Base-by-base conservation (phyloP, 2,329 filamentous ascomycete species). In the Epichloe brachyelytri region DNA sequence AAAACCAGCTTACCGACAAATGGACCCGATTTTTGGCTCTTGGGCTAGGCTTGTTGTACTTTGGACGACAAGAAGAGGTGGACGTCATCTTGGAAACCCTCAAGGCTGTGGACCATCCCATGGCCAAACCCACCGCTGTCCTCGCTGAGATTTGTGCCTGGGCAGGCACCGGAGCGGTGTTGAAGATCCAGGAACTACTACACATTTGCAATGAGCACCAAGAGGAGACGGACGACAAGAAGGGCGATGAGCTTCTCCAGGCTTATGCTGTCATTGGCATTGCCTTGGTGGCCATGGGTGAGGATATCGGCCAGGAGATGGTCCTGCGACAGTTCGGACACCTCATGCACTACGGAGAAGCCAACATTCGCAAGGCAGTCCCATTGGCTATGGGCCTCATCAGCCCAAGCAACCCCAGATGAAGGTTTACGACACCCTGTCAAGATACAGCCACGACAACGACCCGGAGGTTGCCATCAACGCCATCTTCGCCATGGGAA, bases 391-490 rank as follows among this genome's bases (percentile, higher is more conserved):
- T 98, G 88, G 94, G 90, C 62, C 78, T 98, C 50, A 85, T 98
- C 64, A 95, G 88, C 70, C 88, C 94, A 12, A 96, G 89, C 72
- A 98, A 98, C 72, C 93, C 11, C 94, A 98, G 68, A 98, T 98
- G 91, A 98, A 97, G 77, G 87, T 98, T 46, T 98, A 98, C 73
- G 93, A 98, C 68, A 98, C 93, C 0, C 76, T 98, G 11, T 98
- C 93, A 48, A 79, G 93, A 63, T 98, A 98, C 77, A 94, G 86
- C 57, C 93, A 98, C 78, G 93, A 98, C 73, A 98, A 93, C 59
- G 93, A 98, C 71, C 94, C 91, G 55, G 93, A 98, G 62, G 93
- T 98, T 45, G 93, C 93, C 39, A 86, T 98, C 69, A 98, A 97
- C 65, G 89, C 93, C 62, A 98, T 98, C 65, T 98, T 98, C 63